These are phyloP conservation scores for Hypoxylon intermedium DNA, from an alignment of 495 filamentous ascomycete species.

Conservation along the genomic window DNA sequence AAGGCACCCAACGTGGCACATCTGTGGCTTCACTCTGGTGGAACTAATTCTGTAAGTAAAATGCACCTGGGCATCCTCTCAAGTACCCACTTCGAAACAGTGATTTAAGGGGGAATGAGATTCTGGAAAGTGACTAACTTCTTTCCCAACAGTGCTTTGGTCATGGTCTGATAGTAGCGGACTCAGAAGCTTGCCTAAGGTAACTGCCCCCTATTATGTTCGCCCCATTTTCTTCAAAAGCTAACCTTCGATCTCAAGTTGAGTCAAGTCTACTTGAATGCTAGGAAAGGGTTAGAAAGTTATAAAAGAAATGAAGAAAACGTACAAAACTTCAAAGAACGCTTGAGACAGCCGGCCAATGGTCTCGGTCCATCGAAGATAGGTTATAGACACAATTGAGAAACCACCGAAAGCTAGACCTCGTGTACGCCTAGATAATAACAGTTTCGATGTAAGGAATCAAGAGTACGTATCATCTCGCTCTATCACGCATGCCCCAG, in stretches of 20 bases:
- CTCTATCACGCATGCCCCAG: not conserved
- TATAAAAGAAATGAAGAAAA: conserved; percentile 14
- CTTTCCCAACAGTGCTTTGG: conserved; percentile 11
- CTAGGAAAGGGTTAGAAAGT: conserved; percentile 13
- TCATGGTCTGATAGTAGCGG: conserved; percentile 17
- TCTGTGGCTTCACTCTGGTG: conserved; percentile 46
- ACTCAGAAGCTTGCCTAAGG: conserved; percentile 16
- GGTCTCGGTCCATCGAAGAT: conserved; percentile 1
- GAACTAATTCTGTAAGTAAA: conserved; percentile 40
- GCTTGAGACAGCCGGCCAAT: conserved; percentile 4
- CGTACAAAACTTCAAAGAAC: conserved; percentile 12
- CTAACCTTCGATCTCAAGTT: not conserved
- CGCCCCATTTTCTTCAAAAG: not conserved
- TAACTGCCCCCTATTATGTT: no score
- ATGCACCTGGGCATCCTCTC: not conserved
- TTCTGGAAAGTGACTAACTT: conserved; percentile 11
- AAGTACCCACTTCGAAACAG: no score
- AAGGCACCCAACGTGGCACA: conserved; percentile 37
- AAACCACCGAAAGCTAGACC: conserved; percentile 10
- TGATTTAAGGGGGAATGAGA: conserved; percentile 32
- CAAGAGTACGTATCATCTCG: conserved; percentile 12
- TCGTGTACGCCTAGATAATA: conserved; percentile 8
- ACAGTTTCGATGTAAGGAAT: conserved; percentile 30
- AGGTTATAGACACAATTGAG: conserved; percentile 9
- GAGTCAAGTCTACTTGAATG: conserved; percentile 12